Evolutionary conservation across 2,329 filamentous ascomycete genomes (phyloP).

Genomic region (Aspergillus fijiensis): DNA sequence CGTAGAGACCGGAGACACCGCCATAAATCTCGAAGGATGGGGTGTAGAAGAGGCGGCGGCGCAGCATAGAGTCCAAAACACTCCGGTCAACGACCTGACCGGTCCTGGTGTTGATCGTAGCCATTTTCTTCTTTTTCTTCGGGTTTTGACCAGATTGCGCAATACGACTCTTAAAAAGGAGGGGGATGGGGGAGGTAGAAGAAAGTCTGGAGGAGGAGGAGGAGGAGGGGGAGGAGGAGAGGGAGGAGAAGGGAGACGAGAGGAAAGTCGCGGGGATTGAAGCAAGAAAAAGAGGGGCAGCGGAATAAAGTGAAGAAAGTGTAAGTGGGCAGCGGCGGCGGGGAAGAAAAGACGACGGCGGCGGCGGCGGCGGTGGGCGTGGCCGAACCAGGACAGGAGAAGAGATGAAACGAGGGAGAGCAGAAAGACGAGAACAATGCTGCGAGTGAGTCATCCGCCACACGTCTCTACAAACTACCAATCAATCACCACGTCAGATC

Average conservation of each 20-base stretch:
- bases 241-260: slow-evolving; percentile 37
- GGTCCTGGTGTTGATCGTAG: slow-evolving; percentile 73
- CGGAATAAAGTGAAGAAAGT: slow-evolving; percentile 3
- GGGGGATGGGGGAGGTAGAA: slow-evolving; percentile 37
- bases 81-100: slow-evolving; percentile 85
- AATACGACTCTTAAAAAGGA: slow-evolving; percentile 9
- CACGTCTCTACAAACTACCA: background rate
- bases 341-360: background rate
- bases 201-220: slow-evolving; percentile 40
- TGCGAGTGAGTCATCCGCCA: slow-evolving; percentile 5
- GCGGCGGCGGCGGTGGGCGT: background rate
- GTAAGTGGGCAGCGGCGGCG: slow-evolving; percentile 4
- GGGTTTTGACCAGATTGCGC: slow-evolving; percentile 24
- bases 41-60: slow-evolving; percentile 89
- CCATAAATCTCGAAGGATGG: slow-evolving; percentile 95
- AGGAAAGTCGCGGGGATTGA: slow-evolving; percentile 36
- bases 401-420: background rate
- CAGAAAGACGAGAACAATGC: background rate
- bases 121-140: slow-evolving; percentile 48
- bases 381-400: background rate
- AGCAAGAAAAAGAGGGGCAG: slow-evolving; percentile 27
- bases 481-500: no score
- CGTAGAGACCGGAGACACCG: slow-evolving; percentile 83
- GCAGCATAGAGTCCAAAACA: slow-evolving; percentile 79
- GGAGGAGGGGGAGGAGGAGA: slow-evolving; percentile 29